These are phyloP conservation scores for Penicillium sp. DNA, from an alignment of 2,329 filamentous ascomycete species.

Conservation along the genomic window DNA sequence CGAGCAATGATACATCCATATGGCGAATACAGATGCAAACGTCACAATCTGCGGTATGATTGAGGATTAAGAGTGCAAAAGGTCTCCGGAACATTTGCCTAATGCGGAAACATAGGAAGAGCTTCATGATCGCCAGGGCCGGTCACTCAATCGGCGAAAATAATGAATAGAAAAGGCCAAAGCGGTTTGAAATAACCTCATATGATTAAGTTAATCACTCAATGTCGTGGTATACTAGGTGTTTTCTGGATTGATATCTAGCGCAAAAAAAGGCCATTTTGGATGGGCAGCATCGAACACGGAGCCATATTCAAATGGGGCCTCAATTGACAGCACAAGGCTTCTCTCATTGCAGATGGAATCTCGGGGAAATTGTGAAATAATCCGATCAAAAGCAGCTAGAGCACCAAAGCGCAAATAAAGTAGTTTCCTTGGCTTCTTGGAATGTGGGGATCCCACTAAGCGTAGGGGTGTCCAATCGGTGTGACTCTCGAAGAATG, in stretches of 20 bases:
- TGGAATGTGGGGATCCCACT: conserved; percentile 6
- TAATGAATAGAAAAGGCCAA: not conserved
- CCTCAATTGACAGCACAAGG: not conserved
- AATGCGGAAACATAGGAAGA: conserved; percentile 17
- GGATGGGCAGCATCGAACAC: not conserved
- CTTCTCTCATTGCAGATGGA: not conserved
- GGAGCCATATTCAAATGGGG: not conserved
- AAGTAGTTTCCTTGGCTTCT: not conserved
- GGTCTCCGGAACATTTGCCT: conserved; percentile 12
- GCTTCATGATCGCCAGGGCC: not conserved
- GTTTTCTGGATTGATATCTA: not conserved
- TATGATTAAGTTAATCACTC: not conserved
- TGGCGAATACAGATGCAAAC: conserved; percentile 21
- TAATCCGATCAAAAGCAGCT: not conserved
- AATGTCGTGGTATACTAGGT: not conserved
- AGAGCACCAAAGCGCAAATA: not conserved
- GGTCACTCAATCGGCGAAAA: not conserved
- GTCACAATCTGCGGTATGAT: conserved; percentile 34
- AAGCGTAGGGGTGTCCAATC: not conserved
- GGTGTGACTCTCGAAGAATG: conserved; percentile 2
- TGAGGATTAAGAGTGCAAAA: conserved; percentile 12
- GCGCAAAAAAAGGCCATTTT: not conserved
- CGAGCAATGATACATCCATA: conserved; percentile 17
- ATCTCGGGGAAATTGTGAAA: not conserved
- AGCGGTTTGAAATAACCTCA: not conserved